phyloP scores from a whole-genome alignment of 2,329 filamentous ascomycete species.

The Pseudocercospora macadamiae region DNA sequence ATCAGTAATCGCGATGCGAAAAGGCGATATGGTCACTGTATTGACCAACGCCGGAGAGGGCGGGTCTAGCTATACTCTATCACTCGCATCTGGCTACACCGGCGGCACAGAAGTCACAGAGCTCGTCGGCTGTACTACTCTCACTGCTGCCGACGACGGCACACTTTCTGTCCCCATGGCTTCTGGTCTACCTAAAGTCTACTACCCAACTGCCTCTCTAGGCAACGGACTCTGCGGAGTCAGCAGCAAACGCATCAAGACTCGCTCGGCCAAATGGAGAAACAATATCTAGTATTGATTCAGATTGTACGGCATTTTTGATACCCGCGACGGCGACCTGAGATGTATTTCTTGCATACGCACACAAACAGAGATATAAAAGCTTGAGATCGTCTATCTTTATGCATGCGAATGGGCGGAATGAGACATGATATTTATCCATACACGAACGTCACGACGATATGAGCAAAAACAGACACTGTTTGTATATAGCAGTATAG shows the following conservation, averaged over 20 bases:
- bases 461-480: too few relatives aligned
- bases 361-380: not conserved
- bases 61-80: slow-evolving; percentile 32
- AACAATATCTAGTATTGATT: not conserved
- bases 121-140: slow-evolving; percentile 40
- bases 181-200: slow-evolving; percentile 41
- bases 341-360: not conserved
- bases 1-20: slow-evolving; percentile 51
- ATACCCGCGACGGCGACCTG: not conserved
- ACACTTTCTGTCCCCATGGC: slow-evolving; percentile 41
- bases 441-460: too few relatives aligned
- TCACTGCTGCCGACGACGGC: slow-evolving; percentile 34
- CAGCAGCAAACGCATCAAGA: not conserved
- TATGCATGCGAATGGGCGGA: not conserved
- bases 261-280: not conserved
- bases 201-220: slow-evolving; percentile 35
- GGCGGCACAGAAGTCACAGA: slow-evolving; percentile 41
- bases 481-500: not conserved
- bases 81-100: slow-evolving; percentile 34
- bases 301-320: not conserved
- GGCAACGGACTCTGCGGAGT: slow-evolving; percentile 2
- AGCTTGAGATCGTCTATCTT: not conserved
- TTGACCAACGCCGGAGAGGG: slow-evolving; percentile 37
- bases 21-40: slow-evolving; percentile 50
- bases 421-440: not conserved